Percentiles rank a stretch among this genome's conserved stretches.
Conservation (phyloP, 2,329 filamentous ascomycete species). For the Rhynchosporium secalis region DNA sequence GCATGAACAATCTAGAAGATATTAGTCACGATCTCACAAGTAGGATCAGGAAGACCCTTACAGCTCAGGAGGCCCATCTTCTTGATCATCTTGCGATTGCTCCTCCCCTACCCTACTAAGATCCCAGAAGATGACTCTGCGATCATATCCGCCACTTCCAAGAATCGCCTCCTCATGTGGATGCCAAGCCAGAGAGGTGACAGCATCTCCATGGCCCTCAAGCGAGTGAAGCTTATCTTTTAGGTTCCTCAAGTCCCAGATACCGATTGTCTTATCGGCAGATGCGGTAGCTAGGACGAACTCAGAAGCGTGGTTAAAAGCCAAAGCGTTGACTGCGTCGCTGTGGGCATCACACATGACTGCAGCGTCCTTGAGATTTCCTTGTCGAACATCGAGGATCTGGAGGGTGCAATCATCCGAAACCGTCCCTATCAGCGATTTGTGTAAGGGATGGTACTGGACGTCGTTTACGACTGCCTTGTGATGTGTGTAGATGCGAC, state of each 20-base stretch:
- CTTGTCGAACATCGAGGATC: constrained; percentile 80
- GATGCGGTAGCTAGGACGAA: constrained; percentile 89
- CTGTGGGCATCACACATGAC: constrained; percentile 70
- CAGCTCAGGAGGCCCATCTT: constrained; percentile 94
- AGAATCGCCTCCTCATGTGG: constrained; percentile 86
- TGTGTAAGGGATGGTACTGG: constrained; percentile 86
- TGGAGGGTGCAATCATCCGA: constrained; percentile 94
- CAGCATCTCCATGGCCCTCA: constrained; percentile 83
- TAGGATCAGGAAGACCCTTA: constrained; percentile 49
- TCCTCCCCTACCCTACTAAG: constrained; percentile 89
- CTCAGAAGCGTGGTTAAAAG: constrained; percentile 92
- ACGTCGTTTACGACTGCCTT: constrained; percentile 93
- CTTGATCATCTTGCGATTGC: constrained; percentile 89
- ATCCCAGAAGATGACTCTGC: constrained; percentile 96
- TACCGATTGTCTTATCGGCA: constrained; percentile 88
- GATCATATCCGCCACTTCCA: constrained; percentile 88
- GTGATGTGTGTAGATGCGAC: constrained; percentile 82
- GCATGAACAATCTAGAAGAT: constrained; percentile 80
- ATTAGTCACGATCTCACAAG: constrained; percentile 12
- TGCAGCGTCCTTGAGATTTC: constrained; percentile 65
- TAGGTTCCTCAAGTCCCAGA: constrained; percentile 93
- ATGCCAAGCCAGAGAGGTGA: constrained; percentile 94
- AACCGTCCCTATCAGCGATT: constrained; percentile 84
- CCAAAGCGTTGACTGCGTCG: constrained; percentile 93
- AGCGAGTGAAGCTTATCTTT: constrained; percentile 87